Evolutionary conservation across 305 asterid genomes (phyloP).

Genomic region (Fraxinus ornus): DNA sequence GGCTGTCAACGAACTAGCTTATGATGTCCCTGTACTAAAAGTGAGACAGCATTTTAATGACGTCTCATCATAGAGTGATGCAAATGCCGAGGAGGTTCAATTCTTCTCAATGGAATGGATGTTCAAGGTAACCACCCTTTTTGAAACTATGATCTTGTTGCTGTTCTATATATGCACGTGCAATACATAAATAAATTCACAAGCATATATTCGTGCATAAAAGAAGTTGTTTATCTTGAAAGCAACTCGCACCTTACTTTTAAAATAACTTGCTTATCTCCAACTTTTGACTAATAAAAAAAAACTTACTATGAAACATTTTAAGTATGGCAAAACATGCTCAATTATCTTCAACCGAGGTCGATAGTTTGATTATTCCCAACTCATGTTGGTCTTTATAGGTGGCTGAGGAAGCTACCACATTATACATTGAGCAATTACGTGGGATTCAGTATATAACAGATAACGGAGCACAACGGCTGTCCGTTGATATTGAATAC

Average conservation of each 20-base stretch:
- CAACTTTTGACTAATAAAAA: not conserved
- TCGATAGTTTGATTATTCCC: not conserved
- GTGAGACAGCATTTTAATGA: constrained; percentile 68
- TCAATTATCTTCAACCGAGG: not conserved
- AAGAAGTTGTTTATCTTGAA: not conserved
- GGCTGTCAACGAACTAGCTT: constrained; percentile 89
- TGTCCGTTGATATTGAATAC: constrained; percentile 82
- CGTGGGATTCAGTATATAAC: constrained; percentile 81
- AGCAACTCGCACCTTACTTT: not conserved
- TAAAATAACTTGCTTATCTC: too few species aligned
- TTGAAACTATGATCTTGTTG: not conserved
- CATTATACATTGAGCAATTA: constrained; percentile 72
- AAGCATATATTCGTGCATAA: not conserved
- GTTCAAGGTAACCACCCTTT: constrained; percentile 70
- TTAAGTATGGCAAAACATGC: not conserved
- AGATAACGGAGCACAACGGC: too few species aligned
- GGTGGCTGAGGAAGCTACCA: constrained; percentile 96
- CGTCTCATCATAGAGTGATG: too few species aligned
- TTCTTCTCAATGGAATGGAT: constrained; percentile 98
- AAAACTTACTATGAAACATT: not conserved
- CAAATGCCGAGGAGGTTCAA: constrained; percentile 79
- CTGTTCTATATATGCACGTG: not conserved
- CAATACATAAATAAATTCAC: not conserved
- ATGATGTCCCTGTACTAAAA: constrained; percentile 84
- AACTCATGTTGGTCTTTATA: constrained; percentile 21